Base-by-base conservation (phyloP, 768 basidiomycete species). In the Astraeus odoratus region DNA sequence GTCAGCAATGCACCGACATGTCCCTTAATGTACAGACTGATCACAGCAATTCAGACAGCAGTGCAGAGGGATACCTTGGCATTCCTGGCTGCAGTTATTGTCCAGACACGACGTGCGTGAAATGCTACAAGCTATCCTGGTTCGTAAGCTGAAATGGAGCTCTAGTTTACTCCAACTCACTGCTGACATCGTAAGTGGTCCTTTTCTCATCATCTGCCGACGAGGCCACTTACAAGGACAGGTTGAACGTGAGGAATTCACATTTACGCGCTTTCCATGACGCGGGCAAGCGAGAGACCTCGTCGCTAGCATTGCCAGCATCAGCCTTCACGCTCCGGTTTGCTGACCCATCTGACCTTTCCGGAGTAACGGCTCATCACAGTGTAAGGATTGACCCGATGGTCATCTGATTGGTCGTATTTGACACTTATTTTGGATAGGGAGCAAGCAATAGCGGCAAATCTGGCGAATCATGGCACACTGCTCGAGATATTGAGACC, bases 41-140 rank as follows among this genome's bases (percentile, higher is more conserved):
- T n/a, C 25, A 8, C 9, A 12, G 19, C 19, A 22, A 10, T n/a
- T n/a, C 39, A 47, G 46, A 42, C 41, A 8, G 13, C 42, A 15
- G 22, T 16, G 9, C 46, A 47, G 27, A 40, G 33, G 9, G 25
- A 43, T 13, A 42, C 40, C 26, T 24, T 47, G 16, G 46, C 46
- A 26, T 47, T 42, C 34, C 35, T 36, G 40, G 41, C 24, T 12
- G 29, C 22, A 20, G 38, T 43, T 24, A 25, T 42, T 6, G 27
- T 47, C 13, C 46, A 47, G 38, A 47, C 46, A 19, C 46, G 41
- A 38, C 41, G 46, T 47, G 12, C 20, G 46, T 42, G n/a, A 12
- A 20, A 23, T 22, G 18, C 26, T 37, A 8, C n/a, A 16, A 9
- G 26, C 8, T 39, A 25, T 9, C 3, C 31, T 10, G 22, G 23